A percentile compares a stretch with the other conserved stretches of the same genome.
Evolutionary conservation across 75 land plant species (phyloP).

Genomic region (Cupressus sempervirens): DNA sequence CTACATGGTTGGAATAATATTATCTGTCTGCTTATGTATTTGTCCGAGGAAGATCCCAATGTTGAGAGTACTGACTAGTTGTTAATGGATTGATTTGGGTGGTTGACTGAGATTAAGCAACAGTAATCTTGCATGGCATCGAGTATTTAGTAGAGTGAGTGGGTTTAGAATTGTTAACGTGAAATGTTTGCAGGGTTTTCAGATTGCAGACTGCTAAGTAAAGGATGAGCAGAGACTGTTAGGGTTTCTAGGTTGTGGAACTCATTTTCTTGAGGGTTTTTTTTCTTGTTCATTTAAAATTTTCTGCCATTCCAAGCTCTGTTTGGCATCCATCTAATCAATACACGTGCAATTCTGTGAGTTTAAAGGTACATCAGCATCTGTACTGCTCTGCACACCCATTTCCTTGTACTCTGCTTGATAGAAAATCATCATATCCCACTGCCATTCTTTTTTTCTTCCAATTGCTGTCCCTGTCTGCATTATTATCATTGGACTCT

Average conservation of each 20-base stretch:
- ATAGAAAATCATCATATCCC: neutral
- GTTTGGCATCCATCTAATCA: constrained; percentile 10
- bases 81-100: neutral
- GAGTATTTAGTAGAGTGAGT: neutral
- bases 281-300: neutral
- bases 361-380: neutral
- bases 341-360: constrained; percentile 4
- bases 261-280: neutral
- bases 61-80: too few relatives aligned
- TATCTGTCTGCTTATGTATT: neutral
- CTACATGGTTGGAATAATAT: too few relatives aligned
- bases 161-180: neutral
- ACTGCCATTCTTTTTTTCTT: neutral
- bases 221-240: too few relatives aligned
- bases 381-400: constrained; percentile 4
- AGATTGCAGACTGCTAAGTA: neutral
- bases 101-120: neutral
- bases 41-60: neutral
- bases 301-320: neutral
- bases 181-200: neutral
- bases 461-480: neutral
- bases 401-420: neutral
- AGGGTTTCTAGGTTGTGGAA: neutral
- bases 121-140: neutral
- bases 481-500: neutral